Evolutionary conservation across 1,284 basidiomycete species (phyloP).

Genomic region (Sutorius eximius): DNA sequence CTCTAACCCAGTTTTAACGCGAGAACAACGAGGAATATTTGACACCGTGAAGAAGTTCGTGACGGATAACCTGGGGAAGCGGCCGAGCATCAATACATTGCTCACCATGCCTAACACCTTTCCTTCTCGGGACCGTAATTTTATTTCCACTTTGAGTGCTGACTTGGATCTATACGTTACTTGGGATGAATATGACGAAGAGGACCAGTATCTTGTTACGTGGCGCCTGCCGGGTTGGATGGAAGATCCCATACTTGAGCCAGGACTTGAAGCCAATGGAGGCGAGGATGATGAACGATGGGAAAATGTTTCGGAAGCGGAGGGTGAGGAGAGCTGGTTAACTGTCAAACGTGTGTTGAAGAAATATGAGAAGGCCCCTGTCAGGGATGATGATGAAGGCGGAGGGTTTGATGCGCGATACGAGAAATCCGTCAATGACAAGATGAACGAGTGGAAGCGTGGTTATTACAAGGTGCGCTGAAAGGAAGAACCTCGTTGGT

Average conservation of each 20-base stretch:
- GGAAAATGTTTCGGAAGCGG: constrained; percentile 51
- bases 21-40: constrained; percentile 74
- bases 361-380: constrained; percentile 87
- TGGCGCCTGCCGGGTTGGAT: constrained; percentile 57
- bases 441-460: constrained; percentile 92
- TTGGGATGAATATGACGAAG: constrained; percentile 90
- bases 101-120: constrained; percentile 76
- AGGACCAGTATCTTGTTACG: constrained; percentile 74
- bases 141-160: constrained; percentile 72
- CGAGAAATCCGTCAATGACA: constrained; percentile 72
- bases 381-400: constrained; percentile 64
- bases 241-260: constrained; percentile 40
- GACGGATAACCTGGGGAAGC: constrained; percentile 48
- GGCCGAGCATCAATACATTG: constrained; percentile 37
- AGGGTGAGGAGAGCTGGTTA: constrained; percentile 57
- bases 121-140: constrained; percentile 73
- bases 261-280: constrained; percentile 24
- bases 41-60: constrained; percentile 77
- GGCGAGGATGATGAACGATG: constrained; percentile 40
- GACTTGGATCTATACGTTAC: constrained; percentile 74
- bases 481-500: neutral
- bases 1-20: constrained; percentile 59
- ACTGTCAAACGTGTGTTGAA: constrained; percentile 83
- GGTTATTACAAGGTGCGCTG: constrained; percentile 80
- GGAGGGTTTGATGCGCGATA: constrained; percentile 78